Conservation (phyloP, 164 flowering plant genomes). For the Pachysandra terminalis region DNA sequence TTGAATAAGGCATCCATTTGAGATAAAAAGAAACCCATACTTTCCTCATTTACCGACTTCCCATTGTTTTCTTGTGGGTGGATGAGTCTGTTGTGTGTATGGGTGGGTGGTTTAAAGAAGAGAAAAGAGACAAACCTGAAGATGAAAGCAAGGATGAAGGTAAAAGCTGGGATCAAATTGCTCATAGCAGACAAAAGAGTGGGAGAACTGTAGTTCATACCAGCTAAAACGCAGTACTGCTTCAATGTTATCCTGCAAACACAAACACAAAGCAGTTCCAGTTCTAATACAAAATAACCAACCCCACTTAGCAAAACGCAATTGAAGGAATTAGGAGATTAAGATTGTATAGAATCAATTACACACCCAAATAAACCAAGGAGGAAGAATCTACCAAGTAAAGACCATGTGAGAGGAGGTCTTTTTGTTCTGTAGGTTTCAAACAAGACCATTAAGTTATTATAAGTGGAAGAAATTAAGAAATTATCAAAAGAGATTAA, state of each 20-base stretch:
- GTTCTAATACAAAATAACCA: neutral
- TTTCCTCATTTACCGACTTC: no score
- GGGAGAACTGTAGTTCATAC: constrained; percentile 46
- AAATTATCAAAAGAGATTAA: no score
- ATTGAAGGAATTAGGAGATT: neutral
- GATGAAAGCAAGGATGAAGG: constrained; percentile 45
- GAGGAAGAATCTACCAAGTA: no score
- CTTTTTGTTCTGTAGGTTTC: constrained; percentile 19
- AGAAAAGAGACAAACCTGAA: constrained; percentile 30
- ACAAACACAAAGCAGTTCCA: neutral
- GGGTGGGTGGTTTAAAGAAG: no score
- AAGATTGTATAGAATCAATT: neutral
- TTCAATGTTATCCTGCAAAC: constrained; percentile 26
- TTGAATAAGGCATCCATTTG: no score
- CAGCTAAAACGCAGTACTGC: constrained; percentile 31
- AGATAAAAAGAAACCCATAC: no score
- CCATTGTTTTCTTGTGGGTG: no score
- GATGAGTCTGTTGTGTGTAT: no score
- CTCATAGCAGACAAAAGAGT: constrained; percentile 41
- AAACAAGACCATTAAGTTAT: no score
- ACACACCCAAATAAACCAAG: constrained; percentile 36
- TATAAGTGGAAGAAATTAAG: no score
- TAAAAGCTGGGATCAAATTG: constrained; percentile 43
- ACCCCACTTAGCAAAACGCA: neutral
- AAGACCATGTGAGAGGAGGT: constrained; percentile 28